These are phyloP conservation scores for Dissophora globulifera DNA, from an alignment of 192 early-diverging fungal genomes.

Conservation along the genomic window DNA sequence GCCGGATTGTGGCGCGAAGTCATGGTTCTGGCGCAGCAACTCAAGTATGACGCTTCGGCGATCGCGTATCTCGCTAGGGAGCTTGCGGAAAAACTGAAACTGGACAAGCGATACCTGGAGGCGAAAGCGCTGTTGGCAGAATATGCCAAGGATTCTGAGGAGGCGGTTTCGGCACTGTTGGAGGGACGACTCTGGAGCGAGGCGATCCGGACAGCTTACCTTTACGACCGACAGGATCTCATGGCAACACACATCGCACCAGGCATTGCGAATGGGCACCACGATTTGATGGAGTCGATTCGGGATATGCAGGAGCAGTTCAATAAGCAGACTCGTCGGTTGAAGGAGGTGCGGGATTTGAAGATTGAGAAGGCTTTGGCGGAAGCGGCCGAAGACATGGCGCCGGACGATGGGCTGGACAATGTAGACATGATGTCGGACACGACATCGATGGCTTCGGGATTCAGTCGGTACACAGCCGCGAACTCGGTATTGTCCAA, in stretches of 20 bases:
- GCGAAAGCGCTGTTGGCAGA: conserved; percentile 74
- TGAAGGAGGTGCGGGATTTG: conserved; percentile 67
- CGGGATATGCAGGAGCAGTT: conserved; percentile 70
- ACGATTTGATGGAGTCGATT: conserved; percentile 71
- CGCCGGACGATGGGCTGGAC: conserved; percentile 73
- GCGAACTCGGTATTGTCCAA: conserved; percentile 70
- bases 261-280: conserved; percentile 65
- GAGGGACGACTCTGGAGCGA: conserved; percentile 83
- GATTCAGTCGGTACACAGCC: conserved; percentile 81
- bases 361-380: conserved; percentile 57
- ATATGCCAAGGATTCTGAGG: conserved; percentile 68
- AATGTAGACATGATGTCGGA: conserved; percentile 96
- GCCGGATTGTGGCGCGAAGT: conserved; percentile 74
- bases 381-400: conserved; percentile 50
- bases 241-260: conserved; percentile 82
- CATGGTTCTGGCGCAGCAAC: conserved; percentile 69
- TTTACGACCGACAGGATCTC: conserved; percentile 71
- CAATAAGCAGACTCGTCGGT: conserved; percentile 66
- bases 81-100: conserved; percentile 55
- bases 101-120: conserved; percentile 57
- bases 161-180: conserved; percentile 73
- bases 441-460: conserved; percentile 92
- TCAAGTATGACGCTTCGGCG: conserved; percentile 58
- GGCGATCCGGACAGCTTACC: conserved; percentile 73
- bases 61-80: conserved; percentile 64